A percentile compares a stretch with the other conserved stretches of the same genome.
Evolutionary conservation across 2,329 filamentous ascomycete species (phyloP).

Genomic region (Exophiala sp.): DNA sequence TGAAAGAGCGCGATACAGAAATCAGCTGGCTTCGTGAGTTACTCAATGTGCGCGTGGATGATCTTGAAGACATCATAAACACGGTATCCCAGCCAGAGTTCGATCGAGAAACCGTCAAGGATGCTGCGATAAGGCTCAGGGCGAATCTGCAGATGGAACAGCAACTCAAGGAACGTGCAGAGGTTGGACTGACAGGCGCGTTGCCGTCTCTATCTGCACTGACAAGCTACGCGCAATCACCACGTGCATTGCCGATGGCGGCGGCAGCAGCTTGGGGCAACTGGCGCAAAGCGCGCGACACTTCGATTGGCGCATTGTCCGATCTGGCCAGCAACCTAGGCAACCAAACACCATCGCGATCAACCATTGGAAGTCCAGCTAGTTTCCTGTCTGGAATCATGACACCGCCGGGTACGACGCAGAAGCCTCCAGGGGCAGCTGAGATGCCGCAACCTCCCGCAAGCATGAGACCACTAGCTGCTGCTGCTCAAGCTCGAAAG

Average conservation of each 20-base stretch:
- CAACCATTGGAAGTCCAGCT: constrained; percentile 38
- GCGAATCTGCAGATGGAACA: constrained; percentile 98
- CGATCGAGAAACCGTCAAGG: constrained; percentile 74
- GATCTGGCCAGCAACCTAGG: constrained; percentile 30
- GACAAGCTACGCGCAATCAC: constrained; percentile 72
- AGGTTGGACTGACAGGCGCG: constrained; percentile 64
- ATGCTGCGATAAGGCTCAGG: constrained; percentile 87
- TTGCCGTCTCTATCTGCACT: constrained; percentile 74
- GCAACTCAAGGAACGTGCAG: constrained; percentile 83
- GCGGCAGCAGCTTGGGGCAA: constrained; percentile 97
- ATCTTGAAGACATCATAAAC: constrained; percentile 86
- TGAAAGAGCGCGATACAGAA: constrained; percentile 89
- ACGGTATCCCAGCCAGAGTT: constrained; percentile 71
- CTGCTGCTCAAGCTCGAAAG: constrained; percentile 12
- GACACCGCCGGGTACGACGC: constrained; percentile 78
- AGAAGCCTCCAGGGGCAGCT: constrained; percentile 52
- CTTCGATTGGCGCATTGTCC: constrained; percentile 43
- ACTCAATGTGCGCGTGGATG: constrained; percentile 81
- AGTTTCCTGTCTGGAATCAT: constrained; percentile 74
- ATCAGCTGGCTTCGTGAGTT: constrained; percentile 94
- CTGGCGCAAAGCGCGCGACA: constrained; percentile 72
- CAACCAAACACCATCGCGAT: constrained; percentile 60
- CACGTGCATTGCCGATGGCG: constrained; percentile 72
- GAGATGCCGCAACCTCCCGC: constrained; percentile 38
- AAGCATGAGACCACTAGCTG: constrained; percentile 28